phyloP scores from a whole-genome alignment of 306 rosid genomes.

The Vigna reflexopilosa region DNA sequence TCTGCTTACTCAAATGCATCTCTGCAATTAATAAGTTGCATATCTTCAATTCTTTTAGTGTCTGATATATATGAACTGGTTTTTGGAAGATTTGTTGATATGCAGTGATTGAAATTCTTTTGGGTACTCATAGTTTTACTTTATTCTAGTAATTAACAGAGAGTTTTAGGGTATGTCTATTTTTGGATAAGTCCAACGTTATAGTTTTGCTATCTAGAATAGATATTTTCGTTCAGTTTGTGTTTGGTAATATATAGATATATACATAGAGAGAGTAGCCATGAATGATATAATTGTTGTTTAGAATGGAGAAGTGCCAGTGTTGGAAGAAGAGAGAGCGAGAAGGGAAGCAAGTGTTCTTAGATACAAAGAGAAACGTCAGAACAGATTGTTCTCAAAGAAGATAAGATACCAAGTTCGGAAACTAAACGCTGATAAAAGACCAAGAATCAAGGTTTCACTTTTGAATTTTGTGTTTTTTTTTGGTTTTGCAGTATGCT shows the following conservation, averaged over 20 bases:
- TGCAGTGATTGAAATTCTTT: neutral
- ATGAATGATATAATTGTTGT: neutral
- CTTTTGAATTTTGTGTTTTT: slow-evolving; percentile 4
- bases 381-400: slow-evolving; percentile 80
- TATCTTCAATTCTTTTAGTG: neutral
- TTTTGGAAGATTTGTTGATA: too few relatives aligned
- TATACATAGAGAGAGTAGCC: neutral
- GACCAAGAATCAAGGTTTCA: slow-evolving; percentile 85
- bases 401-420: slow-evolving; percentile 96
- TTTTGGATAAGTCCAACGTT: too few relatives aligned
- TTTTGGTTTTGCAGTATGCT: neutral
- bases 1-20: neutral
- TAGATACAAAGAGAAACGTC: slow-evolving; percentile 86
- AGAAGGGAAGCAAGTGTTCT: slow-evolving; percentile 86
- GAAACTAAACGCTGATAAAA: slow-evolving; percentile 84
- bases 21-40: neutral
- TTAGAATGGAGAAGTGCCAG: slow-evolving; percentile 88
- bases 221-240: neutral
- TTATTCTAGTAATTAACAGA: neutral
- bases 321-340: slow-evolving; percentile 66
- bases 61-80: neutral
- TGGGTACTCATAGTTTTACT: neutral
- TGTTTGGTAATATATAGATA: neutral
- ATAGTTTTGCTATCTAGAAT: neutral
- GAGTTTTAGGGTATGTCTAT: neutral